Percentiles rank a stretch among this genome's conserved stretches.
Evolutionary conservation across 2,329 filamentous ascomycete genomes (phyloP).

Genomic region (Penicillium oxalicum): DNA sequence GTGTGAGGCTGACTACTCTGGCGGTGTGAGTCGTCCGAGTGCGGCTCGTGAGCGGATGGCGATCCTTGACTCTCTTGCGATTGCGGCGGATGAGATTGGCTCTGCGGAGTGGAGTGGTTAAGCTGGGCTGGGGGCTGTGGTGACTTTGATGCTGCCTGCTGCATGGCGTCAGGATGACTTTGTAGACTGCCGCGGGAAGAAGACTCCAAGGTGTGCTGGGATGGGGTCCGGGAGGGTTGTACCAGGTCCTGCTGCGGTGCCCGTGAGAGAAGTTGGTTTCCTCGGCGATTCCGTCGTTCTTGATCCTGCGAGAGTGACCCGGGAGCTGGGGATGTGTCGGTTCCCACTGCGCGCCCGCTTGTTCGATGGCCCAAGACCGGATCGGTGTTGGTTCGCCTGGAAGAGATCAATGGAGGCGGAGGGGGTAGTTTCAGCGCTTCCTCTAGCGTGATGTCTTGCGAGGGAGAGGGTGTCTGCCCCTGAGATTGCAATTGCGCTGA

Average conservation of each 20-base stretch:
- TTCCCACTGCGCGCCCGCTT: constrained; percentile 16
- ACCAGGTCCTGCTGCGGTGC: constrained; percentile 15
- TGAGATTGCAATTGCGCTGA: not conserved
- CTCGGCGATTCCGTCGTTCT: constrained; percentile 12
- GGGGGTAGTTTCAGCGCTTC: constrained; percentile 14
- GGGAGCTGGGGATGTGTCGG: constrained; percentile 13
- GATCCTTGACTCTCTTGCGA: constrained; percentile 2
- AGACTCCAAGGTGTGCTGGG: constrained; percentile 17
- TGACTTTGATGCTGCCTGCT: constrained; percentile 16
- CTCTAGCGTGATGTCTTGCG: not conserved
- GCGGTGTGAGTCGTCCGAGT: constrained; percentile 15
- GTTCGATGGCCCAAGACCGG: constrained; percentile 17
- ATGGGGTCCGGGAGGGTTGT: constrained; percentile 19
- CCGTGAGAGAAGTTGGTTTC: constrained; percentile 11
- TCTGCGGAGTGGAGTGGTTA: not conserved
- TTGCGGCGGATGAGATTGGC: constrained; percentile 3
- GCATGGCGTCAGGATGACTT: constrained; percentile 21
- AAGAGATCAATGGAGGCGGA: constrained; percentile 12
- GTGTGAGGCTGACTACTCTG: constrained; percentile 20
- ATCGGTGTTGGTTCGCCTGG: constrained; percentile 26
- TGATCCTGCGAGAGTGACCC: constrained; percentile 7
- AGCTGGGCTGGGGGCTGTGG: not conserved
- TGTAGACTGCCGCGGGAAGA: constrained; percentile 13
- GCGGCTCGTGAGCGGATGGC: constrained; percentile 7
- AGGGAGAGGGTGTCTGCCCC: not conserved